These are phyloP conservation scores for Fusarium anguioides DNA, from an alignment of 2,329 filamentous ascomycete species.

Conservation along the genomic window DNA sequence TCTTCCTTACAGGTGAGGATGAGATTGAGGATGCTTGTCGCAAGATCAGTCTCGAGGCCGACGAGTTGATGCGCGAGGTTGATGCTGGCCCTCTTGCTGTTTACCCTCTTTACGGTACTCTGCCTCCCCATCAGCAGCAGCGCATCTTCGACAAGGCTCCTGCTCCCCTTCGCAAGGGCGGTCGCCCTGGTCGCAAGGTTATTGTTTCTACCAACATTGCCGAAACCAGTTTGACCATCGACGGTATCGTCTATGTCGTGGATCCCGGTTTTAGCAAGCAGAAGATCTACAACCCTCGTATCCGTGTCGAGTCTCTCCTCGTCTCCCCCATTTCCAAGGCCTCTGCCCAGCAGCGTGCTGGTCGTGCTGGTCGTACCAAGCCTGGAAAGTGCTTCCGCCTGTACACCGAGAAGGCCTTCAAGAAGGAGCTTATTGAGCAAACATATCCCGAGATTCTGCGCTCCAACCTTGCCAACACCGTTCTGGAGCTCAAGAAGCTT, in stretches of 20 bases:
- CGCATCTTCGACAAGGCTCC: constrained; percentile 94
- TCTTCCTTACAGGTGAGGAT: constrained; percentile 97
- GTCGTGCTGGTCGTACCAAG: constrained; percentile 98
- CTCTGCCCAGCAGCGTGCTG: constrained; percentile 94
- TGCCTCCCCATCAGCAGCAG: constrained; percentile 94
- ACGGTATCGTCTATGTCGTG: constrained; percentile 99
- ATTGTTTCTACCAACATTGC: constrained; percentile 98
- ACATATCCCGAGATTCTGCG: constrained; percentile 96
- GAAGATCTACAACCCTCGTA: constrained; percentile 98
- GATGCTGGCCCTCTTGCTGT: constrained; percentile 90
- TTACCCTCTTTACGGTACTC: constrained; percentile 92
- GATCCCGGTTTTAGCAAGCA: constrained; percentile 99
- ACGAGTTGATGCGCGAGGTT: constrained; percentile 91
- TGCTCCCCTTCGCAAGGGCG: constrained; percentile 75
- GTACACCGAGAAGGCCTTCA: constrained; percentile 95
- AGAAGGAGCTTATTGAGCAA: constrained; percentile 97
- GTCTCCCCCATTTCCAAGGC: constrained; percentile 98
- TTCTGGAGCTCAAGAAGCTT: constrained; percentile 96
- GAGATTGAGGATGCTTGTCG: constrained; percentile 97
- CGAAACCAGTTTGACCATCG: constrained; percentile 96
- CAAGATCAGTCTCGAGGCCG: constrained; percentile 89
- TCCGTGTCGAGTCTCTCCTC: constrained; percentile 95
- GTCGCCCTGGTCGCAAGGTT: constrained; percentile 89
- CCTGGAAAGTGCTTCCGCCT: constrained; percentile 98
- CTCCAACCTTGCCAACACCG: constrained; percentile 94